These are phyloP conservation scores for Talaromyces islandicus DNA, from an alignment of 2,329 filamentous ascomycete species.

Conservation along the genomic window DNA sequence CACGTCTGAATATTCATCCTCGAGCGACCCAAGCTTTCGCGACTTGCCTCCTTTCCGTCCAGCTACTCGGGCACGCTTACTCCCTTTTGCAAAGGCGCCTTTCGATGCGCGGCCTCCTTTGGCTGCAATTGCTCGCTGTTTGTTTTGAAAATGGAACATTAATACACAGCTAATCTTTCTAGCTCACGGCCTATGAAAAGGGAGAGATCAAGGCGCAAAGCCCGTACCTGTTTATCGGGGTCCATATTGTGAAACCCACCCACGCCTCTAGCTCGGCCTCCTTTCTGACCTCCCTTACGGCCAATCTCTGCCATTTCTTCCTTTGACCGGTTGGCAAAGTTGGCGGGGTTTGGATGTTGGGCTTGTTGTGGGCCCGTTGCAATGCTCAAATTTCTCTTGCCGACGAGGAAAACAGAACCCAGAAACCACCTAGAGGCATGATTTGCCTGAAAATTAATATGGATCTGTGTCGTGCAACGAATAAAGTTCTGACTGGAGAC, in stretches of 20 bases:
- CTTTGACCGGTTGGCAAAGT: conserved; percentile 28
- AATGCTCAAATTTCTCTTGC: background rate
- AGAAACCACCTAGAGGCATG: background rate
- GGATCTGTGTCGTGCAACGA: background rate
- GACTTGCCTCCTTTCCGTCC: conserved; percentile 9
- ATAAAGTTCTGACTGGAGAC: background rate
- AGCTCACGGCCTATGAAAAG: background rate
- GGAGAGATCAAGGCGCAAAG: background rate
- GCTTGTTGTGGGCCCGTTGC: background rate
- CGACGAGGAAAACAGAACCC: background rate
- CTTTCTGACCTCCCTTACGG: conserved; percentile 21
- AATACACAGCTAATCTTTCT: background rate
- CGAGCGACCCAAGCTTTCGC: background rate
- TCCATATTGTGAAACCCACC: conserved; percentile 25
- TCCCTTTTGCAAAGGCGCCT: conserved; percentile 7
- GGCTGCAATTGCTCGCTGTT: conserved; percentile 20
- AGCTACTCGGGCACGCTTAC: conserved; percentile 6
- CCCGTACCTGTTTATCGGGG: conserved; percentile 23
- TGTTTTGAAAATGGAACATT: background rate
- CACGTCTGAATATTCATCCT: conserved; percentile 6
- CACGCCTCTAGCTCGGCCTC: conserved; percentile 20
- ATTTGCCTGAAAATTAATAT: background rate
- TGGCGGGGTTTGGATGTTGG: conserved; percentile 25
- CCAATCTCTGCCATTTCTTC: conserved; percentile 20
- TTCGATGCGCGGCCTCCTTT: conserved; percentile 15